Conservation (phyloP, 192 early-diverging fungal species). For the Backusella australiensis region DNA sequence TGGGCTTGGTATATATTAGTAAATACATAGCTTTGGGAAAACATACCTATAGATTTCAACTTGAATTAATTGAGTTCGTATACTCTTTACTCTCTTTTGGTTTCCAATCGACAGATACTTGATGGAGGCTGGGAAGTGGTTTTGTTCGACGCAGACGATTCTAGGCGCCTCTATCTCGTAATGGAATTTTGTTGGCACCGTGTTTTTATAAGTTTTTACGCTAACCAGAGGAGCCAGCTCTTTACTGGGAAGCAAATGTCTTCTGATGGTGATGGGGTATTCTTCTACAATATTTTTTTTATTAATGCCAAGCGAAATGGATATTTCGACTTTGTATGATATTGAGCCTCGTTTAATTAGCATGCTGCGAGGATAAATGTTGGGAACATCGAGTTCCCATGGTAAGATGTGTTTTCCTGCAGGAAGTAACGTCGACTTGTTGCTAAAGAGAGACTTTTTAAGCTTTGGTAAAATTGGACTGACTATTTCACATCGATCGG, state of each 20-base stretch:
- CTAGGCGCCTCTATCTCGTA: constrained; percentile 31
- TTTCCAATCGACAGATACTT: constrained; percentile 18
- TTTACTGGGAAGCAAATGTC: constrained; percentile 14
- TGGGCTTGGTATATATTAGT: not conserved
- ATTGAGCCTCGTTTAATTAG: constrained; percentile 22
- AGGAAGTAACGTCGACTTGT: constrained; percentile 10
- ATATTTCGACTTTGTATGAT: constrained; percentile 16
- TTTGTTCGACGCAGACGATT: constrained; percentile 27
- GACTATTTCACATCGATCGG: not conserved
- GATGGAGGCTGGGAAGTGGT: constrained; percentile 6
- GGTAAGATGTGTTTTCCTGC: constrained; percentile 22
- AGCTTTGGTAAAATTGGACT: constrained; percentile 25
- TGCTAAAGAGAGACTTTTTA: constrained; percentile 1
- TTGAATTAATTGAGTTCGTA: constrained; percentile 29
- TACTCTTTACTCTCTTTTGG: constrained; percentile 16
- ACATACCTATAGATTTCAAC: constrained; percentile 32
- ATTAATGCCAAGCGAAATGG: constrained; percentile 14
- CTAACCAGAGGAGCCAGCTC: constrained; percentile 10
- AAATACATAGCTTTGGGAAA: not conserved
- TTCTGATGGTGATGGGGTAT: constrained; percentile 21
- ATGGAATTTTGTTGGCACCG: constrained; percentile 30
- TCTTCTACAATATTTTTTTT: constrained; percentile 17
- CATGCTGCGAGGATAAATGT: constrained; percentile 21
- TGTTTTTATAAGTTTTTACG: constrained; percentile 16
- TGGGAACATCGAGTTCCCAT: constrained; percentile 31